Evolutionary conservation across 2,329 filamentous ascomycete genomes (phyloP).

Genomic region (Ophiobolus disseminans): DNA sequence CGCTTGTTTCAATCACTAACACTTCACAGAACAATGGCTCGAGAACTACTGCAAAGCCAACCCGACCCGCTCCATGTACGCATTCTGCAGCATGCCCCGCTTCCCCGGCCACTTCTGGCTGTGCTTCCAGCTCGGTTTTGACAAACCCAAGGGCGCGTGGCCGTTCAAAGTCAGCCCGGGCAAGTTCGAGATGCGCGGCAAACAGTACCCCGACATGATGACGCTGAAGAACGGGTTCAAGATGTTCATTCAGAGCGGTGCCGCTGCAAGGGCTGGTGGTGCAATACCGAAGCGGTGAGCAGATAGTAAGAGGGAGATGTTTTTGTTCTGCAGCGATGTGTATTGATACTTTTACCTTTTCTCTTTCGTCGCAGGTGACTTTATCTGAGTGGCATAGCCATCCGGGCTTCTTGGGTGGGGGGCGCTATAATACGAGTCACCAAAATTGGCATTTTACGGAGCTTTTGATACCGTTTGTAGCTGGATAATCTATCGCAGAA

Average conservation of each 20-base stretch:
- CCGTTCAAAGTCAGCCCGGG: conserved; percentile 90
- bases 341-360: conserved; percentile 5
- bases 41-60: conserved; percentile 96
- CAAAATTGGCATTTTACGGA: neutral
- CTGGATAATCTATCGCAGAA: neutral
- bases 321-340: neutral
- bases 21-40: conserved; percentile 81
- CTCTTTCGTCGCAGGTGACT: neutral
- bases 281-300: conserved; percentile 14
- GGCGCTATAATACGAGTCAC: neutral
- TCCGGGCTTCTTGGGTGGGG: neutral
- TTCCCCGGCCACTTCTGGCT: conserved; percentile 94
- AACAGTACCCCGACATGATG: conserved; percentile 91
- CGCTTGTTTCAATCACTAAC: conserved; percentile 14
- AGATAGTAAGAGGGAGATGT: neutral
- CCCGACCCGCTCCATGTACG: conserved; percentile 89
- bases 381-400: neutral
- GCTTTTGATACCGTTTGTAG: neutral
- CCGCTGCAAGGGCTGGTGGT: conserved; percentile 12
- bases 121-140: conserved; percentile 90
- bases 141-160: conserved; percentile 77
- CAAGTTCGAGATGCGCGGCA: conserved; percentile 88
- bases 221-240: conserved; percentile 98
- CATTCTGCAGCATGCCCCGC: conserved; percentile 92
- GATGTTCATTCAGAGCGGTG: conserved; percentile 67